Conservation (phyloP, 345 rosid genomes). For the Conringia planisiliqua region DNA sequence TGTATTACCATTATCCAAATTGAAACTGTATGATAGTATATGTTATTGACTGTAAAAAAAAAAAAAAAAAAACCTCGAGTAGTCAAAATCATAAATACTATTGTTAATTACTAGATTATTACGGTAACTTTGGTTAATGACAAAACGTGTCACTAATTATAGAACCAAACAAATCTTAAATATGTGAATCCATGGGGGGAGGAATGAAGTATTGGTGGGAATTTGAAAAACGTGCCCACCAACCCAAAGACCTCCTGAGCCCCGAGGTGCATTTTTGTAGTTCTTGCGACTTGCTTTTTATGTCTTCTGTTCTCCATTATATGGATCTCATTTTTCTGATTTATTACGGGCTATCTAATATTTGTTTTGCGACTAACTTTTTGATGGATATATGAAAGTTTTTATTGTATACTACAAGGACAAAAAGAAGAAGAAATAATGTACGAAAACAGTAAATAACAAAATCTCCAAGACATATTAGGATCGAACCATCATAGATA, state of each 20-base stretch:
- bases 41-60: no score
- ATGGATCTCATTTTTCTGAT: neutral
- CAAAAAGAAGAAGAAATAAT: neutral
- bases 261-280: neutral
- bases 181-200: neutral
- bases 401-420: neutral
- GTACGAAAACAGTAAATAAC: neutral
- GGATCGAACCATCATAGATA: neutral
- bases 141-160: neutral
- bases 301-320: neutral
- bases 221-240: conserved; percentile 26
- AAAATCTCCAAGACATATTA: neutral
- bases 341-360: no score
- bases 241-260: neutral
- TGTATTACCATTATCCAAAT: no score
- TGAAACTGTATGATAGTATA: no score
- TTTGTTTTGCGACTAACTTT: no score
- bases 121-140: neutral
- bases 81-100: no score
- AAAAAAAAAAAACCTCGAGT: no score
- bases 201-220: neutral
- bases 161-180: neutral
- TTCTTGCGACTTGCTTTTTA: neutral
- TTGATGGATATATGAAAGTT: no score
- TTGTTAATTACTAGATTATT: neutral